phyloP scores from a whole-genome alignment of 176 grass and related monocot genomes.

The Rhynchospora breviuscula region DNA sequence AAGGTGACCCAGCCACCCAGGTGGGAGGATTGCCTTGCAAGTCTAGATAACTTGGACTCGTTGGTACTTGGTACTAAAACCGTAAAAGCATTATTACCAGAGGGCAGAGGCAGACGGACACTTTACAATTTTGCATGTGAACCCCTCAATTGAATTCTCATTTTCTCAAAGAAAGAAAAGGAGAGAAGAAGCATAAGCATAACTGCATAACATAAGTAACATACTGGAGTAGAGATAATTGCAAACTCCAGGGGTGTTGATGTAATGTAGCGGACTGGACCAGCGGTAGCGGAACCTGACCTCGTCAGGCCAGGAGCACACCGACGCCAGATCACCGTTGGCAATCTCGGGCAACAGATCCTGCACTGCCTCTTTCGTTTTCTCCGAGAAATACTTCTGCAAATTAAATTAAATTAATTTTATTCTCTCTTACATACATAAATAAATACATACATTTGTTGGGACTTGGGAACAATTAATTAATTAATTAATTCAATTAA shows the following conservation, averaged over 20 bases:
- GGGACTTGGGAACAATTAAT: too few relatives aligned
- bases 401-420: not conserved
- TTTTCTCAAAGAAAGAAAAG: too few relatives aligned
- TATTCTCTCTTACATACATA: too few relatives aligned
- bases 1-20: too few relatives aligned
- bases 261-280: constrained; percentile 81
- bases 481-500: too few relatives aligned
- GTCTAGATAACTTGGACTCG: not conserved
- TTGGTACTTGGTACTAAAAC: too few relatives aligned
- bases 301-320: constrained; percentile 82
- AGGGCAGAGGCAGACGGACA: not conserved
- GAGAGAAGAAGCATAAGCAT: too few relatives aligned
- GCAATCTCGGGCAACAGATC: constrained; percentile 62
- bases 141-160: not conserved
- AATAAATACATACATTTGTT: too few relatives aligned
- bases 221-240: constrained; percentile 58
- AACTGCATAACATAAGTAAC: not conserved
- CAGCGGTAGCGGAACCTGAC: constrained; percentile 61
- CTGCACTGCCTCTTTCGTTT: constrained; percentile 49
- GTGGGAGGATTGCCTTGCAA: not conserved
- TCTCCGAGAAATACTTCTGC: constrained; percentile 64
- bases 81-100: not conserved
- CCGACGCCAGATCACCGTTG: constrained; percentile 53
- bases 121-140: not conserved
- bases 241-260: constrained; percentile 72